phyloP scores from a whole-genome alignment of 345 rosid species.

The Bruguiera sexangula region DNA sequence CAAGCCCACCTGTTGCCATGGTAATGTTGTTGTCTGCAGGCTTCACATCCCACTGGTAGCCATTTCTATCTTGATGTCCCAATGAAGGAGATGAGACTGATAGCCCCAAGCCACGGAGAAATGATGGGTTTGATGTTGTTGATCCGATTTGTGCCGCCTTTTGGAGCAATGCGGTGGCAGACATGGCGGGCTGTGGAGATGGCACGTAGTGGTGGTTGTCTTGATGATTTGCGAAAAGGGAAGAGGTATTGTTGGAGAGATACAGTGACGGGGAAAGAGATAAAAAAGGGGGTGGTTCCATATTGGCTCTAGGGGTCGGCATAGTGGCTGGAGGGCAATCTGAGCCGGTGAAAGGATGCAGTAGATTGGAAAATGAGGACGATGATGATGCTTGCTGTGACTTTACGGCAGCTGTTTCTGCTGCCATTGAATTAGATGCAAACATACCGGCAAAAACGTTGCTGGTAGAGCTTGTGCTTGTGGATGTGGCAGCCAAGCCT shows the following conservation, averaged over 20 bases:
- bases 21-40: slow-evolving; percentile 16
- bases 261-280: slow-evolving; percentile 58
- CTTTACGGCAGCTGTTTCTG: background rate
- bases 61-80: slow-evolving; percentile 17
- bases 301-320: slow-evolving; percentile 26
- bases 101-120: slow-evolving; percentile 51
- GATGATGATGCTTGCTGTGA: slow-evolving; percentile 28
- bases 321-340: slow-evolving; percentile 14
- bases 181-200: slow-evolving; percentile 61
- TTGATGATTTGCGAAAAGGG: slow-evolving; percentile 34
- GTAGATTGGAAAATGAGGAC: slow-evolving; percentile 34
- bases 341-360: slow-evolving; percentile 20
- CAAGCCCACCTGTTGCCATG: slow-evolving; percentile 31
- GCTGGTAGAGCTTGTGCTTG: slow-evolving; percentile 29
- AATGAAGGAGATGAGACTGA: slow-evolving; percentile 23
- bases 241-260: slow-evolving; percentile 45
- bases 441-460: slow-evolving; percentile 47
- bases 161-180: slow-evolving; percentile 95
- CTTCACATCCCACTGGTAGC: slow-evolving; percentile 27
- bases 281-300: slow-evolving; percentile 68
- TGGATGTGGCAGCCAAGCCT: slow-evolving; percentile 8
- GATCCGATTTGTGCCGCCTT: slow-evolving; percentile 96
- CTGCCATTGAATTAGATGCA: slow-evolving; percentile 38
- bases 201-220: slow-evolving; percentile 33
- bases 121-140: slow-evolving; percentile 45